A percentile compares a stretch with the other conserved stretches of the same genome.
These are phyloP conservation scores for Hypoxylon fragiforme DNA, from an alignment of 495 filamentous ascomycete species.

Conservation along the genomic window DNA sequence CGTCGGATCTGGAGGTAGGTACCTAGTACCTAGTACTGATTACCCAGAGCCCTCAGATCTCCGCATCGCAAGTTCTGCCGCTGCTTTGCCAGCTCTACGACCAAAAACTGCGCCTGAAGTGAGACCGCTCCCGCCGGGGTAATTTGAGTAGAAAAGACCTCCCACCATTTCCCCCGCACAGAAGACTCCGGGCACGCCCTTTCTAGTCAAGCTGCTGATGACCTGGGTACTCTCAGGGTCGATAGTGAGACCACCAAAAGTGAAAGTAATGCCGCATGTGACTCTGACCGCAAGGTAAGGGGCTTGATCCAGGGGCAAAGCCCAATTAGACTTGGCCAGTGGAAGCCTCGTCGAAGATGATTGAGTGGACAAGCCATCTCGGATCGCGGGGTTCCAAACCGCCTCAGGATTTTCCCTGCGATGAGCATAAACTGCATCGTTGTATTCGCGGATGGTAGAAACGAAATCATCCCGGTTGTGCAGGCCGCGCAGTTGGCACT, in stretches of 20 bases:
- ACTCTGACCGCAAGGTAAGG: conserved; percentile 65
- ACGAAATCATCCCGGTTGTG: conserved; percentile 46
- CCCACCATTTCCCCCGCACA: conserved; percentile 66
- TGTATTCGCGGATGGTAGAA: conserved; percentile 54
- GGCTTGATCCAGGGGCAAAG: conserved; percentile 53
- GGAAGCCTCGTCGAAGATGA: conserved; percentile 38
- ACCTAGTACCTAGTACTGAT: no score
- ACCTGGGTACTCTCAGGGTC: conserved; percentile 53
- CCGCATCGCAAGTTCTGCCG: conserved; percentile 26
- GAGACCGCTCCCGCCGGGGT: conserved; percentile 65
- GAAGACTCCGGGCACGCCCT: conserved; percentile 54
- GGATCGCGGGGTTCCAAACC: conserved; percentile 58
- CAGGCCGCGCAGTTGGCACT: conserved; percentile 49
- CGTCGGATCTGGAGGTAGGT: no score
- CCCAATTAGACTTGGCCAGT: conserved; percentile 67
- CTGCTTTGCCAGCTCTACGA: conserved; percentile 27
- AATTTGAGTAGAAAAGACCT: conserved; percentile 65
- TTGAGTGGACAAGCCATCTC: conserved; percentile 61
- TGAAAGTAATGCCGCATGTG: conserved; percentile 65
- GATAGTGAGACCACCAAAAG: conserved; percentile 63
- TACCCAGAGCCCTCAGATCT: no score
- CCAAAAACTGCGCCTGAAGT: conserved; percentile 44
- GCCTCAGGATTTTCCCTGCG: conserved; percentile 42
- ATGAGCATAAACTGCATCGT: conserved; percentile 50
- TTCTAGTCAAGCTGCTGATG: conserved; percentile 46